Evolutionary conservation across 805 yeast species (phyloP).

Genomic region (Pichia cephalocereana): DNA sequence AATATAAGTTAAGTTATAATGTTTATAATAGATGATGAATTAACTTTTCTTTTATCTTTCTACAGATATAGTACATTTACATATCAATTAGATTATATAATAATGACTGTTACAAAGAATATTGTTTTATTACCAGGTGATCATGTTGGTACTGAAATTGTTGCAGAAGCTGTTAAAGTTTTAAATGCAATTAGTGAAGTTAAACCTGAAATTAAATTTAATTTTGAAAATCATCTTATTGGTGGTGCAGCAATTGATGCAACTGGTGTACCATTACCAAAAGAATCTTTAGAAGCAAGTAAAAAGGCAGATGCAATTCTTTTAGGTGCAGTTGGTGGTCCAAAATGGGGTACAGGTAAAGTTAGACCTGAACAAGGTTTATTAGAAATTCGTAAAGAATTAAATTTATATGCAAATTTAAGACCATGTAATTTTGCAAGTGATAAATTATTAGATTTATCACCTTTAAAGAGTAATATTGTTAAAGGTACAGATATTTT

Average conservation of each 20-base stretch:
- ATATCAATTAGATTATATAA: too few species aligned
- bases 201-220: slow-evolving; percentile 51
- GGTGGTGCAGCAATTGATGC: slow-evolving; percentile 99
- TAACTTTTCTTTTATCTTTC: too few species aligned
- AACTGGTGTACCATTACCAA: slow-evolving; percentile 86
- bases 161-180: slow-evolving; percentile 87
- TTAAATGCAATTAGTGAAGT: slow-evolving; percentile 64
- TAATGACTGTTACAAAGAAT: slow-evolving; percentile 35
- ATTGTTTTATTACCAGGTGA: slow-evolving; percentile 93
- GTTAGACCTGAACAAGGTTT: slow-evolving; percentile 98
- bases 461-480: slow-evolving; percentile 78
- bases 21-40: too few species aligned
- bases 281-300: slow-evolving; percentile 72
- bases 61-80: too few species aligned
- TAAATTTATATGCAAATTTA: slow-evolving; percentile 88
- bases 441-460: slow-evolving; percentile 71
- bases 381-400: slow-evolving; percentile 86
- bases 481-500: slow-evolving; percentile 87
- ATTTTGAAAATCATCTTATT: slow-evolving; percentile 75
- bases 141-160: slow-evolving; percentile 90
- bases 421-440: slow-evolving; percentile 94
- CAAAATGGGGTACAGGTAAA: slow-evolving; percentile 96
- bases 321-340: slow-evolving; percentile 98
- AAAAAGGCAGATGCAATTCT: slow-evolving; percentile 90
- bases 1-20: too few species aligned